Conservation (phyloP, 2,329 filamentous ascomycete species). For the Phyllosticta citriasiana region DNA sequence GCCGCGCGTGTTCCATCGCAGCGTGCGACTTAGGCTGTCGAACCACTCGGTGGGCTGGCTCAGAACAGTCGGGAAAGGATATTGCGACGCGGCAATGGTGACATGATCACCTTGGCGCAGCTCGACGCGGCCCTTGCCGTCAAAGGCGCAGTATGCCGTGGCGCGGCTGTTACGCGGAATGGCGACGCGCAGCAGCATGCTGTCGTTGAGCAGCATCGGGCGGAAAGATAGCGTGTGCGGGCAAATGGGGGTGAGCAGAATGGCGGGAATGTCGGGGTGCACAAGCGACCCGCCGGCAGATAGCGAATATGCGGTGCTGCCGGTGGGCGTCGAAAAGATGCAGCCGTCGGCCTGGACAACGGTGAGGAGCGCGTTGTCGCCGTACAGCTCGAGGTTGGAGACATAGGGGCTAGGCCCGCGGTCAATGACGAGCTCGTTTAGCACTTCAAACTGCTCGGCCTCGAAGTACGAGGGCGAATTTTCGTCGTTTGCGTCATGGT, state of each 20-base stretch:
- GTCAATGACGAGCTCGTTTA: constrained; percentile 98
- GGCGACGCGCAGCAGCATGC: constrained; percentile 79
- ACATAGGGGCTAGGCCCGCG: constrained; percentile 94
- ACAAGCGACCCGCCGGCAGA: constrained; percentile 92
- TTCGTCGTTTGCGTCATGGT: constrained; percentile 19
- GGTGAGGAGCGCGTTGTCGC: constrained; percentile 87
- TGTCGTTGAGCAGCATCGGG: constrained; percentile 95
- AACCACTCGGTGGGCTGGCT: constrained; percentile 91
- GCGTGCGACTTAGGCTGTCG: constrained; percentile 80
- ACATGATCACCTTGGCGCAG: constrained; percentile 89
- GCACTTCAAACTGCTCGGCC: constrained; percentile 91
- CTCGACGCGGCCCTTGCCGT: constrained; percentile 92
- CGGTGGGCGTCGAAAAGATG: constrained; percentile 95
- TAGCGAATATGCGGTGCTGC: constrained; percentile 82
- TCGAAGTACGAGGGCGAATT: constrained; percentile 55
- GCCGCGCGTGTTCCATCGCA: constrained; percentile 90
- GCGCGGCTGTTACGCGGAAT: constrained; percentile 78
- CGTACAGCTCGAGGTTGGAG: constrained; percentile 91
- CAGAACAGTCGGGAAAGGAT: constrained; percentile 93
- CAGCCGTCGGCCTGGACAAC: constrained; percentile 95
- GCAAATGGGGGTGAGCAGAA: constrained; percentile 93
- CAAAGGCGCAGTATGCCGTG: constrained; percentile 93
- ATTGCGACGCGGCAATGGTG: constrained; percentile 90
- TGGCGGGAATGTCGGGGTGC: constrained; percentile 92
- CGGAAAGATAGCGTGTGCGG: constrained; percentile 95